These are phyloP conservation scores for Lyophyllum semitale DNA, from an alignment of 768 basidiomycete genomes.

Conservation along the genomic window DNA sequence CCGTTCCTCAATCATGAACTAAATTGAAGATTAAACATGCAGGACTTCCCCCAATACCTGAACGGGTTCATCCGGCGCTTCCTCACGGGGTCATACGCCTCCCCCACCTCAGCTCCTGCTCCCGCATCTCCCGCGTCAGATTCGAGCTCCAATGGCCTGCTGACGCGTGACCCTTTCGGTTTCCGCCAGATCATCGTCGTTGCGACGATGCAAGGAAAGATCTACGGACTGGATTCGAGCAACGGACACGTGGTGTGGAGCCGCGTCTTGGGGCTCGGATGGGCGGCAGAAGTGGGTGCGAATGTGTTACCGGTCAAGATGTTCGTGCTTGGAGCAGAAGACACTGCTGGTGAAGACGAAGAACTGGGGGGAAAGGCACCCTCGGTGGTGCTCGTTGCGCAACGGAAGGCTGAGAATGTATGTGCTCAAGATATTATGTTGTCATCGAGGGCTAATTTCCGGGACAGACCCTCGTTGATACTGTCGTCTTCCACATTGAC, in stretches of 20 bases:
- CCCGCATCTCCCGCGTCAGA: conserved; percentile 23
- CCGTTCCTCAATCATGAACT: background rate
- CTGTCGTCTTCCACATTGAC: conserved; percentile 76
- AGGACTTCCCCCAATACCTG: conserved; percentile 75
- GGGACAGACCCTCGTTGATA: conserved; percentile 60
- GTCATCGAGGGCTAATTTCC: conserved; percentile 3
- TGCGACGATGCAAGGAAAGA: conserved; percentile 70
- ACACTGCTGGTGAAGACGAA: conserved; percentile 30
- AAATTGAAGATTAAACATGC: conserved; percentile 28
- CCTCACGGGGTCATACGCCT: conserved; percentile 64
- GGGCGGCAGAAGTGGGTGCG: conserved; percentile 59
- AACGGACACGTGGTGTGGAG: conserved; percentile 82
- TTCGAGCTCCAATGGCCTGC: conserved; percentile 10
- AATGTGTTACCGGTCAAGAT: conserved; percentile 60
- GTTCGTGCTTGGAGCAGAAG: conserved; percentile 53
- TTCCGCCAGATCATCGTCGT: conserved; percentile 82
- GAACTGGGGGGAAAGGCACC: conserved; percentile 35
- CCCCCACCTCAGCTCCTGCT: conserved; percentile 39
- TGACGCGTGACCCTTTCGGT: conserved; percentile 79
- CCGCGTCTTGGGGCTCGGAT: conserved; percentile 72
- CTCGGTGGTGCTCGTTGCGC: conserved; percentile 63
- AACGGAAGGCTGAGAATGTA: conserved; percentile 65
- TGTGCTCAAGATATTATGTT: conserved; percentile 20
- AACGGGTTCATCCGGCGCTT: conserved; percentile 71
- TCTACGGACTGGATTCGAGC: conserved; percentile 81